Evolutionary conservation across 805 yeast genomes (phyloP).

Genomic region (Ogataea saltuana): DNA sequence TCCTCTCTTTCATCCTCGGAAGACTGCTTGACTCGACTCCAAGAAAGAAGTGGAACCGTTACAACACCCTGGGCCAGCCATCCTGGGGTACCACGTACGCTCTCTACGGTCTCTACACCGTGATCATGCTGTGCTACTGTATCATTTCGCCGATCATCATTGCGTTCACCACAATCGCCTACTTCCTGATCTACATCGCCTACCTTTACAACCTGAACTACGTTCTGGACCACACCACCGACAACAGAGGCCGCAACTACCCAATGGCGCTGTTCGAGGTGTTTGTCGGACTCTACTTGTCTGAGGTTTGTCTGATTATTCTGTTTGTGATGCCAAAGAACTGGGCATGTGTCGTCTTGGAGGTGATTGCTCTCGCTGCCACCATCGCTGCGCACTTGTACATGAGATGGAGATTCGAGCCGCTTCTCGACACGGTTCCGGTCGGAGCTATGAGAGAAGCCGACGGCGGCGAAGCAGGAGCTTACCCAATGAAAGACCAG

Average conservation of each 20-base stretch:
- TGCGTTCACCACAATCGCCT: conserved; percentile 63
- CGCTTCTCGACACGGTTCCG: conserved; percentile 69
- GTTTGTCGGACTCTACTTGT: conserved; percentile 69
- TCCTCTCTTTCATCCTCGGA: conserved; percentile 71
- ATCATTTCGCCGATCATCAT: conserved; percentile 75
- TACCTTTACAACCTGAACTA: conserved; percentile 62
- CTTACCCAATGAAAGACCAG: conserved; percentile 64
- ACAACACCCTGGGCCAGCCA: conserved; percentile 60
- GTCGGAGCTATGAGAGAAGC: conserved; percentile 57
- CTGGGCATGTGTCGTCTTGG: conserved; percentile 77
- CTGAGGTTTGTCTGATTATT: conserved; percentile 68
- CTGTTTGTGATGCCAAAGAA: conserved; percentile 74
- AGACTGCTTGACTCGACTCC: conserved; percentile 81
- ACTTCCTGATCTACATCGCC: conserved; percentile 59
- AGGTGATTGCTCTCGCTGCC: conserved; percentile 56
- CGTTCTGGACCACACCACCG: conserved; percentile 59
- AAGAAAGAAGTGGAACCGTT: conserved; percentile 86
- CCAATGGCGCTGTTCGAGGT: conserved; percentile 71
- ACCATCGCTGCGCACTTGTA: conserved; percentile 62
- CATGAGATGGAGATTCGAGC: conserved; percentile 58
- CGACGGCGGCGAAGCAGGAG: conserved; percentile 37
- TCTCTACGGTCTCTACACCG: conserved; percentile 67
- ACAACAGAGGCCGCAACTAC: conserved; percentile 72
- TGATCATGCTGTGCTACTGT: conserved; percentile 73
- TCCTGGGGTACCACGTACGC: conserved; percentile 87